phyloP scores from a whole-genome alignment of 208 protist genomes.

The Lotmaria passim region DNA sequence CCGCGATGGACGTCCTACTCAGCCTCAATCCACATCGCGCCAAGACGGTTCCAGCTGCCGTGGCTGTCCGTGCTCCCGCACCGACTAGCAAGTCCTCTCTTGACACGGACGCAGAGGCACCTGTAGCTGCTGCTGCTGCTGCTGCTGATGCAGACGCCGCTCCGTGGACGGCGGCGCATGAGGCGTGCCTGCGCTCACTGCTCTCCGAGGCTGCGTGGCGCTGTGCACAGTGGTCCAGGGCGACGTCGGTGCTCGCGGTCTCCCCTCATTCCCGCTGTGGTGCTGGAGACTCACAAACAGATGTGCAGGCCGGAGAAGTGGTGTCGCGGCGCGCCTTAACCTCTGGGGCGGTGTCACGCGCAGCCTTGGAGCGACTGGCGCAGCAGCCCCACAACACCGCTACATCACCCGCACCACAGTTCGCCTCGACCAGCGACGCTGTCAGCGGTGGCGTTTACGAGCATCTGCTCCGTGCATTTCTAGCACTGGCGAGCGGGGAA shows the following conservation, averaged over 20 bases:
- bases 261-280: too few species aligned
- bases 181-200: constrained; percentile 31
- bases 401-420: background rate
- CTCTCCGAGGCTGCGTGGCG: constrained; percentile 63
- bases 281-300: too few species aligned
- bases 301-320: too few species aligned
- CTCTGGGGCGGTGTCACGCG: background rate
- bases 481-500: constrained; percentile 22
- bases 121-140: background rate
- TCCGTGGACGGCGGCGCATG: constrained; percentile 16
- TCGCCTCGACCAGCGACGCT: background rate
- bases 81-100: too few species aligned
- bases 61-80: too few species aligned
- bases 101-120: background rate
- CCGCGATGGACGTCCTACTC: constrained; percentile 46
- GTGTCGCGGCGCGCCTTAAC: too few species aligned
- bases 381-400: background rate
- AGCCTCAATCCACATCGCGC: constrained; percentile 12
- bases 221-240: constrained; percentile 39
- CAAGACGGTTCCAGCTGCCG: background rate
- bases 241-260: background rate
- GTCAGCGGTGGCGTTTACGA: constrained; percentile 24
- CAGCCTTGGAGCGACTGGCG: constrained; percentile 7
- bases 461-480: constrained; percentile 30
- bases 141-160: background rate